Evolutionary conservation across 345 rosid species (phyloP).

Genomic region (Gossypium turneri): DNA sequence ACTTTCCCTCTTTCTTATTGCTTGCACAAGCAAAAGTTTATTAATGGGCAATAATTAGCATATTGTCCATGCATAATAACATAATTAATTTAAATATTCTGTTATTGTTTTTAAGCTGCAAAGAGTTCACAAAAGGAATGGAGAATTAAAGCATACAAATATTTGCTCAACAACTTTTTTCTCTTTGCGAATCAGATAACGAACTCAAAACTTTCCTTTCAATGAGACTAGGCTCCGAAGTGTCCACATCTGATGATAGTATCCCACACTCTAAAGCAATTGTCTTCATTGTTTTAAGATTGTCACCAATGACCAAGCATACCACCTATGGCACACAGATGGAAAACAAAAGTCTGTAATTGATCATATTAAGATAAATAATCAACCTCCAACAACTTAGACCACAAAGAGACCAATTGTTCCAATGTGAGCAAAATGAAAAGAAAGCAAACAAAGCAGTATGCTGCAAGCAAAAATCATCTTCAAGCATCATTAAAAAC

Average conservation of each 20-base stretch:
- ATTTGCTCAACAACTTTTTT: conserved; percentile 60
- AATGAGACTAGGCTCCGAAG: conserved; percentile 61
- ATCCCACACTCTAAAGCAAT: conserved; percentile 95
- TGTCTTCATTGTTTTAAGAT: conserved; percentile 86
- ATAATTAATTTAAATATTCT: conserved; percentile 9
- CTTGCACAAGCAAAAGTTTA: conserved; percentile 86
- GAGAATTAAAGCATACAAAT: conserved; percentile 43
- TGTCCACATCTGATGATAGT: conserved; percentile 50
- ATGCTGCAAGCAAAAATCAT: neutral
- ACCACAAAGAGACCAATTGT: neutral
- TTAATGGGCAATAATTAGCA: conserved; percentile 82
- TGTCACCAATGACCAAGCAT: conserved; percentile 97
- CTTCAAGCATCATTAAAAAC: too few species aligned
- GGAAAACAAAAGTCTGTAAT: neutral
- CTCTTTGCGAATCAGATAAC: conserved; percentile 63
- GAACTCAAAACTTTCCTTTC: conserved; percentile 79
- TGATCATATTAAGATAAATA: neutral
- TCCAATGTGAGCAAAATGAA: neutral
- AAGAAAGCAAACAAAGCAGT: neutral
- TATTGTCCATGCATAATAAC: conserved; percentile 55
- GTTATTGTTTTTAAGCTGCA: neutral
- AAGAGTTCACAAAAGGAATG: neutral
- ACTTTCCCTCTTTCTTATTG: conserved; percentile 66
- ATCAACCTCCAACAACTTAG: neutral
- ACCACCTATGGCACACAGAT: conserved; percentile 40